Evolutionary conservation across 2,329 filamentous ascomycete species (phyloP).

Genomic region (Dactylella cylindrospora): DNA sequence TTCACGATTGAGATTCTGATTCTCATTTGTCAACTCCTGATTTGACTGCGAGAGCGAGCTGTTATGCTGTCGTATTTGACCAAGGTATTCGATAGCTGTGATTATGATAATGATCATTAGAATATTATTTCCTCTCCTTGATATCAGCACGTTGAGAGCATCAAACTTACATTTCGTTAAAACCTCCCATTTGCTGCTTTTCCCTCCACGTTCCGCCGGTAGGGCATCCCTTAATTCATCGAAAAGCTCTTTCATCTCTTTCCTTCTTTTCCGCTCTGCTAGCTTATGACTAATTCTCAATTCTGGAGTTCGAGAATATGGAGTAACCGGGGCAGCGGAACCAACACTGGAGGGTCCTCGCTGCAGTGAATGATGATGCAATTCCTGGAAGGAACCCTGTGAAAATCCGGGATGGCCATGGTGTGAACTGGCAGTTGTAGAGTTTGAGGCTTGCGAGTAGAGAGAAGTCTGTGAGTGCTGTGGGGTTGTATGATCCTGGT

Average conservation of each 20-base stretch:
- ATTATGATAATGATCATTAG: background rate
- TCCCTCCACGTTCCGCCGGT: constrained; percentile 77
- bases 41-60: constrained; percentile 41
- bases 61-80: constrained; percentile 46
- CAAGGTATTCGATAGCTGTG: constrained; percentile 49
- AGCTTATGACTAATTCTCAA: constrained; percentile 81
- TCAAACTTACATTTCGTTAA: constrained; percentile 70
- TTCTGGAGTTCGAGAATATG: constrained; percentile 80
- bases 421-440: constrained; percentile 37
- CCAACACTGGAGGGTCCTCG: constrained; percentile 41
- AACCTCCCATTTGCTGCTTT: constrained; percentile 88
- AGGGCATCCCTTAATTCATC: constrained; percentile 76
- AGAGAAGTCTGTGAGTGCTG: constrained; percentile 44
- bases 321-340: constrained; percentile 51
- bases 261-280: constrained; percentile 77
- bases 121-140: constrained; percentile 16
- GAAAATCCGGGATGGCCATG: constrained; percentile 23
- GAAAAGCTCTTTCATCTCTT: constrained; percentile 86
- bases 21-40: constrained; percentile 37
- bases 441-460: constrained; percentile 42
- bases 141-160: background rate
- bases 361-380: constrained; percentile 48
- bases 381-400: constrained; percentile 29
- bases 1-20: constrained; percentile 45
- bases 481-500: constrained; percentile 25